phyloP scores from a whole-genome alignment of 2,329 filamentous ascomycete species.

The Aspergillus thermomutatus region DNA sequence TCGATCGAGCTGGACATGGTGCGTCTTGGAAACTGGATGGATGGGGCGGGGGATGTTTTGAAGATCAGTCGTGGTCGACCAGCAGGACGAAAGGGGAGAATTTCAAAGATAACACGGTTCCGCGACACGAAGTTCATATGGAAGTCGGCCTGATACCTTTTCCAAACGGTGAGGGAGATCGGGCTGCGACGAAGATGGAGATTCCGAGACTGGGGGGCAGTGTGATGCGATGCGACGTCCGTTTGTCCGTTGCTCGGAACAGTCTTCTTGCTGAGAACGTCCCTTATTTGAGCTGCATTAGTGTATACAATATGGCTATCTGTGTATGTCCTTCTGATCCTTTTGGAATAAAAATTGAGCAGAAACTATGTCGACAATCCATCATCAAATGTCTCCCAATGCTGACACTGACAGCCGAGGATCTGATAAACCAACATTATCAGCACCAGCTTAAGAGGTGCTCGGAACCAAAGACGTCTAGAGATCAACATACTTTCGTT shows the following conservation, averaged over 20 bases:
- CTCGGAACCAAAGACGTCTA: too few species aligned
- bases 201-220: background rate
- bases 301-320: background rate
- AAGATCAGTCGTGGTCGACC: background rate
- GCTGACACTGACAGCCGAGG: background rate
- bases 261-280: background rate
- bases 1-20: slow-evolving; percentile 32
- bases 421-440: background rate
- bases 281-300: background rate
- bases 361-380: background rate
- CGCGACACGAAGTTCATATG: background rate
- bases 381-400: background rate
- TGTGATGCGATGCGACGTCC: background rate
- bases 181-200: background rate
- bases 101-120: background rate
- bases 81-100: slow-evolving; percentile 2
- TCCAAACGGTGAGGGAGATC: background rate
- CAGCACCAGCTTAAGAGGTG: background rate
- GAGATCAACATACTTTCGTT: too few species aligned
- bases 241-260: background rate
- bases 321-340: background rate
- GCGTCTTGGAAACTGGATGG: slow-evolving; percentile 6
- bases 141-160: background rate
- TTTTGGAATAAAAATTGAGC: background rate
- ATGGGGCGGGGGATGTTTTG: slow-evolving; percentile 1